A percentile compares a stretch with the other conserved stretches of the same genome.
Conservation (phyloP, 1,284 basidiomycete species). For the Sporisorium exsertum region DNA sequence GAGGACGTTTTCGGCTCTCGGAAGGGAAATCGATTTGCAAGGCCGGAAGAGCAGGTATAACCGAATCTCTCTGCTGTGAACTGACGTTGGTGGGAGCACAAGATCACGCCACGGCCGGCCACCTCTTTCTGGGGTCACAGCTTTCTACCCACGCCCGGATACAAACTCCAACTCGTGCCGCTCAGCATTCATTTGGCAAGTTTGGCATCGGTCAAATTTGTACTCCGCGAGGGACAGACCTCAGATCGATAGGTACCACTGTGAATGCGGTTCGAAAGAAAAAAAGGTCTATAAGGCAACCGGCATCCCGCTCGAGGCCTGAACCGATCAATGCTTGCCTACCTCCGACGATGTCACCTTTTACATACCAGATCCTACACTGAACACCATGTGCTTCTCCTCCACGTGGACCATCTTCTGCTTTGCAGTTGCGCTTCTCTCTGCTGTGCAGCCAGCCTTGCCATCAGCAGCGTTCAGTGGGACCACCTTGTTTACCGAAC, state of each 20-base stretch:
- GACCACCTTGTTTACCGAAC: neutral
- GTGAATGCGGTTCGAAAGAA: neutral
- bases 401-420: neutral
- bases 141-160: neutral
- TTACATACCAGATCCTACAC: neutral
- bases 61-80: neutral
- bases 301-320: no score
- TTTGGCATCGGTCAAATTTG: neutral
- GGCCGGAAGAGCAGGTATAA: no score
- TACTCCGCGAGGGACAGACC: neutral
- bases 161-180: neutral
- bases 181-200: neutral
- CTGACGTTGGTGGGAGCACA: neutral
- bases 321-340: no score
- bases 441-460: neutral
- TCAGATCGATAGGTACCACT: neutral
- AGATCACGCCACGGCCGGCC: neutral
- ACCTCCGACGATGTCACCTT: neutral
- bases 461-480: neutral
- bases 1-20: no score
- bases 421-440: neutral
- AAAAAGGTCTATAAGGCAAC: neutral
- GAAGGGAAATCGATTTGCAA: no score
- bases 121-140: neutral
- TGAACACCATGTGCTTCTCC: neutral